Conservation (phyloP, 371 early-diverging fungal species). For the Capniomyces stellatus region DNA sequence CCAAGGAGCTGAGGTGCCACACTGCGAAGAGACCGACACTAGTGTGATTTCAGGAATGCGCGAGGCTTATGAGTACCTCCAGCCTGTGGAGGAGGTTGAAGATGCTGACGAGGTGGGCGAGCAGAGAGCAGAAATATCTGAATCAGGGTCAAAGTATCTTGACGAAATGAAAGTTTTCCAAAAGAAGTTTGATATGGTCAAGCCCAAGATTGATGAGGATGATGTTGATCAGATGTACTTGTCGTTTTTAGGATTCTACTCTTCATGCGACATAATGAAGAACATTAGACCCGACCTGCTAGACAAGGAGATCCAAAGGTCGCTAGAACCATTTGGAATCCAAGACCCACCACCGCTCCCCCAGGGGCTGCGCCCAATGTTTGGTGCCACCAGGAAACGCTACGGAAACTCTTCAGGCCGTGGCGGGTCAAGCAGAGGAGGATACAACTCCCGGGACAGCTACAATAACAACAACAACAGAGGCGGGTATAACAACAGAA, state of each 20-base stretch:
- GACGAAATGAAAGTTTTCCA: conserved; percentile 11
- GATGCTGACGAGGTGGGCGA: conserved; percentile 19
- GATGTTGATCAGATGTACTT: conserved; percentile 34
- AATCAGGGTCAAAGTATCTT: conserved; percentile 7
- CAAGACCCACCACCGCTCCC: conserved; percentile 11
- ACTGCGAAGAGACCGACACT: conserved; percentile 7
- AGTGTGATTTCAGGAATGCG: not conserved
- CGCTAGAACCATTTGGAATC: conserved; percentile 10
- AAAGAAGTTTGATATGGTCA: conserved; percentile 8
- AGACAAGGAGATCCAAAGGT: not conserved
- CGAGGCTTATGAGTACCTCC: not conserved
- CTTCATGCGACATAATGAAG: conserved; percentile 6
- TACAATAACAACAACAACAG: conserved; percentile 1
- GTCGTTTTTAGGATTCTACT: conserved; percentile 51
- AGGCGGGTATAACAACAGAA: conserved; percentile 2
- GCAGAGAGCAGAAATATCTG: conserved; percentile 5
- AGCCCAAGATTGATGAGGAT: conserved; percentile 23
- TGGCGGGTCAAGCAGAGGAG: not conserved
- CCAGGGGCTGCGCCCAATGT: not conserved
- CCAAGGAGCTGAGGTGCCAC: conserved; percentile 26
- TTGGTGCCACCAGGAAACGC: conserved; percentile 3
- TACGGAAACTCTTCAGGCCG: not conserved
- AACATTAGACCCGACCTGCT: conserved; percentile 5
- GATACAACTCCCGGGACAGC: conserved; percentile 3
- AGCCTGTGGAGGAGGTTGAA: conserved; percentile 18